These are phyloP conservation scores for Kwoniella botswanensis DNA, from an alignment of 768 basidiomycete species.

Conservation along the genomic window DNA sequence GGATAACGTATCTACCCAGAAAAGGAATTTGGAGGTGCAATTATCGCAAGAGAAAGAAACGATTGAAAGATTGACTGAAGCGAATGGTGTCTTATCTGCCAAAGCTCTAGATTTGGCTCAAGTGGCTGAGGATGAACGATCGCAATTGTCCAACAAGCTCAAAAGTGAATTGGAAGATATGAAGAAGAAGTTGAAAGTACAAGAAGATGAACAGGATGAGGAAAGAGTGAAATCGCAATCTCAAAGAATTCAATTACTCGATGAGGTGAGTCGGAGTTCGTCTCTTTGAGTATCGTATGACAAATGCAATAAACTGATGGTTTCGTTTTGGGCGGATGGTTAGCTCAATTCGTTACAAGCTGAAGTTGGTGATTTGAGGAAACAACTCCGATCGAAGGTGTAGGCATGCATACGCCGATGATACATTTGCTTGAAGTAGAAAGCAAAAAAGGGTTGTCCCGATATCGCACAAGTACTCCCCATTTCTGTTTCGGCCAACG, in stretches of 20 bases:
- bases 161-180: constrained; percentile 65
- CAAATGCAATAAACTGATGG: too few species aligned
- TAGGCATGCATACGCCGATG: neutral
- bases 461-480: too few species aligned
- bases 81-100: constrained; percentile 77
- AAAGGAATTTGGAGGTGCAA: constrained; percentile 45
- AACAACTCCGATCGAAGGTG: constrained; percentile 41
- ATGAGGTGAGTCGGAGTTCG: constrained; percentile 68
- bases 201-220: constrained; percentile 67
- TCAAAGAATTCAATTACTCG: constrained; percentile 81
- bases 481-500: too few species aligned
- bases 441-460: too few species aligned
- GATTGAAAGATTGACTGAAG: constrained; percentile 73
- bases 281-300: too few species aligned
- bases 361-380: constrained; percentile 51
- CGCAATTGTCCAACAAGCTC: constrained; percentile 63
- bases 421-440: neutral
- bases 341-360: constrained; percentile 54
- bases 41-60: constrained; percentile 73
- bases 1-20: constrained; percentile 37
- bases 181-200: constrained; percentile 69
- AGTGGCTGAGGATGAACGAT: constrained; percentile 64
- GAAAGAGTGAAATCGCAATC: constrained; percentile 73
- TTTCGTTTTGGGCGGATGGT: too few species aligned
- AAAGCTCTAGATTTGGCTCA: constrained; percentile 73